Conservation (phyloP, 345 rosid species). For the Gossypium bickii region DNA sequence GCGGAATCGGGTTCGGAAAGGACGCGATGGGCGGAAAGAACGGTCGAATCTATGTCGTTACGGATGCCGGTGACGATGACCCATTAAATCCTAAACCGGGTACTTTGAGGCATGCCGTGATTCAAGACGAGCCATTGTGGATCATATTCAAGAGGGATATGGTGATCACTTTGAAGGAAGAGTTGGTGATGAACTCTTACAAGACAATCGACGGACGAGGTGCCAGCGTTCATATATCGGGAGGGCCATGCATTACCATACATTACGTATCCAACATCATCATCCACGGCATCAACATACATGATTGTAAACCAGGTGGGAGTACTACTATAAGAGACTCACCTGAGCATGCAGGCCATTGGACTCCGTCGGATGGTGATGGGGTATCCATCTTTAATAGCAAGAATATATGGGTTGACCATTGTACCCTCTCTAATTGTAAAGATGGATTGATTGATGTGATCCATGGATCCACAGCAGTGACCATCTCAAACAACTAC, state of each 20-base stretch:
- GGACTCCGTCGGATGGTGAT: neutral
- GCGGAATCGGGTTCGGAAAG: conserved; percentile 78
- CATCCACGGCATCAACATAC: neutral
- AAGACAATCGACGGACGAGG: neutral
- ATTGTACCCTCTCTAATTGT: neutral
- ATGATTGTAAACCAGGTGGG: neutral
- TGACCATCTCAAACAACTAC: neutral
- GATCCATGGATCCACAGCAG: conserved; percentile 1
- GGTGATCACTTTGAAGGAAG: neutral
- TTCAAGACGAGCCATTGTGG: conserved; percentile 3
- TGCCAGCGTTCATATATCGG: neutral
- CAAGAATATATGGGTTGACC: neutral
- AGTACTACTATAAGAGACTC: conserved; percentile 23
- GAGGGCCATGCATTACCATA: neutral
- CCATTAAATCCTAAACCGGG: neutral
- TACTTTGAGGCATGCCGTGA: neutral
- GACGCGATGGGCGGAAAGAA: conserved; percentile 62
- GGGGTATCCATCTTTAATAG: neutral
- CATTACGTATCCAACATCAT: conserved; percentile 5
- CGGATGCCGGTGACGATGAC: conserved; percentile 32
- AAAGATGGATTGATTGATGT: neutral
- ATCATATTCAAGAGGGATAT: neutral
- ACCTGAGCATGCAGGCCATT: neutral
- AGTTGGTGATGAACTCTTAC: neutral
- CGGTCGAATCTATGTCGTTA: conserved; percentile 60